Percentiles rank a stretch among this genome's conserved stretches.
These are phyloP conservation scores for Acanthamoeba castellanii DNA, from an alignment of 208 protist genomes.

Conservation along the genomic window DNA sequence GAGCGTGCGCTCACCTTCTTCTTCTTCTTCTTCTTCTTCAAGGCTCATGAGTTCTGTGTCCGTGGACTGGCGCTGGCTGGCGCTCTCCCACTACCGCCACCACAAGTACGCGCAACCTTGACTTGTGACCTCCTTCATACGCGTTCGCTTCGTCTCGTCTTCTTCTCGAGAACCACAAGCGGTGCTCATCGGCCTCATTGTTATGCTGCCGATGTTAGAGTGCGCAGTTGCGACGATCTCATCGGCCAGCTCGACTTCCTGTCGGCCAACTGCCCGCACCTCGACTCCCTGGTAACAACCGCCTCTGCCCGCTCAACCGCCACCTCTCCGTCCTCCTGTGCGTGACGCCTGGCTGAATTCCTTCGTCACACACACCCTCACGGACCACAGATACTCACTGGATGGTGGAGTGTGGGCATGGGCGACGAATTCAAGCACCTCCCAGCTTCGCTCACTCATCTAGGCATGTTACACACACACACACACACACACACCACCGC, in stretches of 20 bases:
- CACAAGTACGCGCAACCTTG: background rate
- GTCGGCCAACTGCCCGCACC: slow-evolving; percentile 8
- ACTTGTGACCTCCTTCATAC: too few relatives aligned
- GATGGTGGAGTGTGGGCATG: slow-evolving; percentile 45
- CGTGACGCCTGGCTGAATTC: background rate
- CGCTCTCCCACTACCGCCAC: slow-evolving; percentile 26
- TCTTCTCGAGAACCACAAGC: background rate
- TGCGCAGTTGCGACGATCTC: slow-evolving; percentile 6
- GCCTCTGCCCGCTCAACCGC: background rate
- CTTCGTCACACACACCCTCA: background rate
- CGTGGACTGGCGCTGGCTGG: slow-evolving; percentile 10
- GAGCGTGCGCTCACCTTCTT: background rate
- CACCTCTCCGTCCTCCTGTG: background rate
- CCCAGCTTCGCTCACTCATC: background rate
- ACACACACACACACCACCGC: too few relatives aligned
- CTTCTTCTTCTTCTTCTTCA: background rate
- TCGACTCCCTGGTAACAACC: background rate
- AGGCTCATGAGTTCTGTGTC: background rate
- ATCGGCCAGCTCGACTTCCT: slow-evolving; percentile 24
- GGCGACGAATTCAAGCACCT: slow-evolving; percentile 57
- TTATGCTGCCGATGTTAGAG: background rate
- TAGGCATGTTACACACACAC: background rate
- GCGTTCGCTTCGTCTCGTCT: too few relatives aligned
- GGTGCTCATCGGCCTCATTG: background rate
- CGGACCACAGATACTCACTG: background rate